Conservation (phyloP, 2,329 filamentous ascomycete species). For the Metarhizium album region DNA sequence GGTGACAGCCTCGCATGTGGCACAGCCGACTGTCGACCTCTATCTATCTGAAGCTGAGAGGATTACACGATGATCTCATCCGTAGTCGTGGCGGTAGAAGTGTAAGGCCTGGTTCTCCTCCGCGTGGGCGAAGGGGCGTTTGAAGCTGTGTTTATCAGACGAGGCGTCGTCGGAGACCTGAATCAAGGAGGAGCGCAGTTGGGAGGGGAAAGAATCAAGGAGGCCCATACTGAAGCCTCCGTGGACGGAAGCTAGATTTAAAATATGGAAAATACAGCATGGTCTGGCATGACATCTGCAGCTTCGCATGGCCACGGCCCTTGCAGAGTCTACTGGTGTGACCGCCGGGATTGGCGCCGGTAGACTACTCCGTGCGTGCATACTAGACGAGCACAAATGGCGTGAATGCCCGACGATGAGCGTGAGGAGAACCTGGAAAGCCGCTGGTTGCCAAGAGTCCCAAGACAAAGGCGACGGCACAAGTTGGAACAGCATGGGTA, state of each 20-base stretch:
- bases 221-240: not conserved
- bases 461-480: not conserved
- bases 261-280: not conserved
- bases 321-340: not conserved
- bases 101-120: not conserved
- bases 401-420: not conserved
- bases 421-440: constrained; percentile 3
- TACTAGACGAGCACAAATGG: not conserved
- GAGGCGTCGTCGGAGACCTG: constrained; percentile 4
- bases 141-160: constrained; percentile 2
- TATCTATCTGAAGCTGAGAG: not conserved
- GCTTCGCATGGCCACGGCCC: not conserved
- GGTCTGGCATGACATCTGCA: constrained; percentile 1
- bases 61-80: not conserved
- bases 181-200: constrained; percentile 1
- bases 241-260: constrained; percentile 1
- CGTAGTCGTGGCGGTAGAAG: not conserved
- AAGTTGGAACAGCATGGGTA: not conserved
- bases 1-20: not conserved
- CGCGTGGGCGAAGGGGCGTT: not conserved
- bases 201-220: not conserved
- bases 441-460: not conserved
- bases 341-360: constrained; percentile 4
- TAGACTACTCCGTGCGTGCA: not conserved
- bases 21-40: too few species aligned